phyloP scores from a whole-genome alignment of 768 basidiomycete genomes.

The Auricularia sp. region DNA sequence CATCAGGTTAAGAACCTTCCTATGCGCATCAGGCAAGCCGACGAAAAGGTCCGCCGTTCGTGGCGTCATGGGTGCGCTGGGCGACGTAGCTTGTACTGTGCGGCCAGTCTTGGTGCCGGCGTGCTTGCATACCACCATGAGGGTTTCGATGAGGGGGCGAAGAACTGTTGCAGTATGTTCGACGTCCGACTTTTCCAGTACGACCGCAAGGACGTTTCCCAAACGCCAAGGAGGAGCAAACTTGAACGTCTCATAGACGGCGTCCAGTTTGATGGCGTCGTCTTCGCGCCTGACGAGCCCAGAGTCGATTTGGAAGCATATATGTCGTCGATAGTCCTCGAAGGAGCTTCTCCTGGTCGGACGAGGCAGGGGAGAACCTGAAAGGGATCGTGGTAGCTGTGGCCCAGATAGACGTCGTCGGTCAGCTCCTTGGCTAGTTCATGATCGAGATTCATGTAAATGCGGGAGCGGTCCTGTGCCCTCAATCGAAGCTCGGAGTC shows the following conservation, averaged over 20 bases:
- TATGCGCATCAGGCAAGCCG: constrained; percentile 84
- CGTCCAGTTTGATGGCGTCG: constrained; percentile 65
- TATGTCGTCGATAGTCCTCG: constrained; percentile 97
- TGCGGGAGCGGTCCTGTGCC: constrained; percentile 72
- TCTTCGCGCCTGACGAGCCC: constrained; percentile 30
- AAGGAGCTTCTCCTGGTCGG: constrained; percentile 91
- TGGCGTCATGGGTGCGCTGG: constrained; percentile 38
- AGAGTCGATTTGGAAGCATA: constrained; percentile 50
- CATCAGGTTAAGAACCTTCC: constrained; percentile 92
- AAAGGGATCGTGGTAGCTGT: constrained; percentile 63
- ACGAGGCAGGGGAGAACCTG: constrained; percentile 89
- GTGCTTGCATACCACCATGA: constrained; percentile 99
- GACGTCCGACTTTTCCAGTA: constrained; percentile 70
- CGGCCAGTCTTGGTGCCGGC: constrained; percentile 50
- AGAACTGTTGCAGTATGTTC: constrained; percentile 89
- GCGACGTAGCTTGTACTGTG: constrained; percentile 46
- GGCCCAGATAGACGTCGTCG: constrained; percentile 36
- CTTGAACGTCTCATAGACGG: constrained; percentile 84
- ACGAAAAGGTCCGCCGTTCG: constrained; percentile 84
- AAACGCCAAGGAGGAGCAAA: constrained; percentile 87
- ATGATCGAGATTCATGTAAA: constrained; percentile 61
- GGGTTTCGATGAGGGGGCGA: constrained; percentile 85
- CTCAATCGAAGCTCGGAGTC: constrained; percentile 79
- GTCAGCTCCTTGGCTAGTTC: constrained; percentile 55
- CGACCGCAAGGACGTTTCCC: constrained; percentile 73